Base-by-base conservation (phyloP, 2,329 filamentous ascomycete genomes). In the Niveomyces coronatus region DNA sequence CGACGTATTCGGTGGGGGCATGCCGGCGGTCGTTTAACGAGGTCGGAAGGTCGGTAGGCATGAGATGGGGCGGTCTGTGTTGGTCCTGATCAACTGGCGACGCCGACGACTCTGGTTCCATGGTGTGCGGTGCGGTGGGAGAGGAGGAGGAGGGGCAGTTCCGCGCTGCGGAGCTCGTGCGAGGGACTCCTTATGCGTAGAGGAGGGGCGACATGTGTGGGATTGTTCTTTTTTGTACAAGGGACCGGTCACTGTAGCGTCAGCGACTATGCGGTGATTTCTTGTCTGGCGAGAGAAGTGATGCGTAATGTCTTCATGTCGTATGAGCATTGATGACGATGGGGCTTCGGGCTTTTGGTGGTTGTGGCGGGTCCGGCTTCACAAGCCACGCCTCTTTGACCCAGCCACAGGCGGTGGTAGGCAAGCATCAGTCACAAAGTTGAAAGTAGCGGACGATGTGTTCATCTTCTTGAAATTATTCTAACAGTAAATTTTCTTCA, bases 11-110 rank as follows among this genome's bases (percentile, higher is more conserved):
- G 32, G 67, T 69, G 4, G 79, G 74, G 23, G 82, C 73, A 52
- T 71, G 71, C 49, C 80, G 76, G 44, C 91, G 78, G 65, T 98
- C 91, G 59, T 98, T 82, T 39, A 98, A 74, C 10, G 88, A 94
- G 48, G 76, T 91, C 9, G 91, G 91, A 24, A 98, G 74, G 61
- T 98, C 91, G 48, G 74, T 65, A 28, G 91, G 91, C 35, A 96
- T 75, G 44, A 57, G 48, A 43, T 64, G 64, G 43, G 70, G 64
- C 17, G 39, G 39, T 17, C 24, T 17, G 16, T 27, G 38, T 57
- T 64, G 66, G 44, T 55, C 54, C 18, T 61, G 51, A 52, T 57
- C 57, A 44, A 62, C 58, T 44, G 56, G 58, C 53, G 55, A 60
- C 49, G 53, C 60, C 52, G 62, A 57, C 54, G 68, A 68, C 57